Percentiles rank a stretch among this genome's conserved stretches.
Evolutionary conservation across 176 grass and related monocot species (phyloP).

Genomic region (Alloteropsis semialata): DNA sequence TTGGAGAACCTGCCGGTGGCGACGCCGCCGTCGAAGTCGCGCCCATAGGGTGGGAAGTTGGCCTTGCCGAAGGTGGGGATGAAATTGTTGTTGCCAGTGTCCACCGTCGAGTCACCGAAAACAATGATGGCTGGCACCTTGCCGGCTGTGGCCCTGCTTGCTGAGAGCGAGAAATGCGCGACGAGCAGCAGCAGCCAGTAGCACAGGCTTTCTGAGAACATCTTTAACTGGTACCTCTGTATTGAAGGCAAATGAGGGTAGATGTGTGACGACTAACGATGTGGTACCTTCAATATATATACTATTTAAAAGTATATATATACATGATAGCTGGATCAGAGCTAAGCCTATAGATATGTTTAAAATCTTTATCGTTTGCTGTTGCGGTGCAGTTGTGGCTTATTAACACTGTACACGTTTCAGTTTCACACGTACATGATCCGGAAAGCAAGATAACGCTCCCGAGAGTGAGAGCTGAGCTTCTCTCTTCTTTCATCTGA

Average conservation of each 20-base stretch:
- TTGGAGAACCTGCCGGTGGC: constrained; percentile 75
- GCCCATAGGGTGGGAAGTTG: constrained; percentile 67
- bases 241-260: background rate
- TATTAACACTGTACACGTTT: background rate
- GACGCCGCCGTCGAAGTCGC: constrained; percentile 36
- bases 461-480: background rate
- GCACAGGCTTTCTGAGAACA: background rate
- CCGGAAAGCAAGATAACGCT: background rate
- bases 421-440: background rate
- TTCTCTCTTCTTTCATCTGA: background rate
- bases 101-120: constrained; percentile 60
- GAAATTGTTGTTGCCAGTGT: constrained; percentile 67
- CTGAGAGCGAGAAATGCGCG: background rate
- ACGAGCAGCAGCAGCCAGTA: constrained; percentile 1
- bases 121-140: background rate
- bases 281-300: too few species aligned
- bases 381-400: background rate
- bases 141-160: background rate
- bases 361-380: background rate
- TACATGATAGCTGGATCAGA: background rate
- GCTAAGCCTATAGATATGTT: background rate
- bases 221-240: background rate
- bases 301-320: too few species aligned
- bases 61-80: constrained; percentile 34
- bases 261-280: too few species aligned